These are phyloP conservation scores for Hordeum pubiflorum DNA, from an alignment of 202 grass and related monocot species.

Conservation along the genomic window DNA sequence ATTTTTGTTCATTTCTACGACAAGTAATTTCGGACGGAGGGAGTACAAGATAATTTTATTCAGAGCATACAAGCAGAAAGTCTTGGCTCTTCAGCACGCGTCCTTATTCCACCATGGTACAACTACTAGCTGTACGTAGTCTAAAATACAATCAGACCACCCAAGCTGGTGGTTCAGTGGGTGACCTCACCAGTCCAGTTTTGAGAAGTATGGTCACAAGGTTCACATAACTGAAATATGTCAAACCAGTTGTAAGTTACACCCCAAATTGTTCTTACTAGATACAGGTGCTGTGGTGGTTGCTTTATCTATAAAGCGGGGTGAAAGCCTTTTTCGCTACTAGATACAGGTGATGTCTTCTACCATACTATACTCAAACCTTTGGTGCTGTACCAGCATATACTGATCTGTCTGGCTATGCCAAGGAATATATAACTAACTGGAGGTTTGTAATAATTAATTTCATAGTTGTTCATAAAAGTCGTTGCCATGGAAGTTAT, in stretches of 20 bases:
- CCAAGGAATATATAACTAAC: background rate
- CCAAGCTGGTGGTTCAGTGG: background rate
- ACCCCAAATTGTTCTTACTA: background rate
- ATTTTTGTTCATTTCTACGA: no score
- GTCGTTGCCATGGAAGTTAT: background rate
- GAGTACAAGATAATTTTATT: background rate
- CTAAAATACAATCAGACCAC: background rate
- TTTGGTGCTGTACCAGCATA: background rate
- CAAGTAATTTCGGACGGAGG: no score
- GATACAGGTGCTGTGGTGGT: background rate
- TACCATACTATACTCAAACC: background rate
- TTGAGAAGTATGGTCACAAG: background rate
- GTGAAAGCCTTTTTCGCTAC: no score
- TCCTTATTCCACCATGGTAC: background rate
- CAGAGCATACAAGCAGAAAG: background rate
- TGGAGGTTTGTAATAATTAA: background rate
- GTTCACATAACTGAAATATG: background rate
- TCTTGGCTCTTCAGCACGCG: background rate
- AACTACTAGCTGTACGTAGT: background rate
- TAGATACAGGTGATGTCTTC: background rate
- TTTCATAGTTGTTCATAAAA: background rate
- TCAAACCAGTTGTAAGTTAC: background rate
- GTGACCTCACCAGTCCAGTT: background rate
- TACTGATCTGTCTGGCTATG: background rate
- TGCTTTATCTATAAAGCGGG: no score